Base-by-base conservation (phyloP, 768 basidiomycete species). In the Calocera cornea region DNA sequence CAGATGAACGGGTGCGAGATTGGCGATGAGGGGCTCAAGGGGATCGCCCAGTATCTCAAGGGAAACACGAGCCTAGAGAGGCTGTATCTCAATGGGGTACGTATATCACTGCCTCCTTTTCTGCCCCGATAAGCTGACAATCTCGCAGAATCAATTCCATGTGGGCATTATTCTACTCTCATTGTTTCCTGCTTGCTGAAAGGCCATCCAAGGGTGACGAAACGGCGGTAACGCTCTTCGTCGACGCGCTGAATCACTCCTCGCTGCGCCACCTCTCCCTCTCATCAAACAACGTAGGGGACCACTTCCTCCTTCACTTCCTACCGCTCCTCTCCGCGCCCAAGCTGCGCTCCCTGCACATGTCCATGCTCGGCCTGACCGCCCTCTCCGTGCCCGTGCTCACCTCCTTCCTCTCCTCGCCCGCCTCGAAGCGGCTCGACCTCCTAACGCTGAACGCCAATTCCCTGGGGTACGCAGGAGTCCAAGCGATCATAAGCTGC, bases 371-470 rank as follows among this genome's bases (percentile, higher is more conserved):
- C 16, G 79, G 79, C 22, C 74, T 86, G 68, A 83, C 84, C 1
- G 74, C 74, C 38, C 71, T 68, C 34, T 77, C 80, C 14, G 77
- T 79, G 0, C 78, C 82, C 0, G 70, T 72, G 66, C 79, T 88
- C 64, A 69, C 78, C 16, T 76, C 77, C 19, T 88, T 82, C 70
- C 75, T 88, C 16, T 77, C 77, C 17, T 86, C 85, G 17, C 74
- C 78, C 11, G 80, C 79, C 22, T 85, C 85, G 69, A 77, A 74
- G 11, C n/a, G 41, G 27, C 76, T 88, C 10, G 76, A 79, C 50
- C 77, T 77, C 1, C 76, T 88, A 44, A 81, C 80, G 65, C 80
- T 83, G 68, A 87, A 82, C 68, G 83, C 82, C 40, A 88, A 88
- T 68, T 74, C 75, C 33, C 73, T 88, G 8, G 83, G 83, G 2